Evolutionary conservation across 2,329 filamentous ascomycete species (phyloP), one percentile per base, ranked within the genome.

Genomic region (Fusarium udum): DNA sequence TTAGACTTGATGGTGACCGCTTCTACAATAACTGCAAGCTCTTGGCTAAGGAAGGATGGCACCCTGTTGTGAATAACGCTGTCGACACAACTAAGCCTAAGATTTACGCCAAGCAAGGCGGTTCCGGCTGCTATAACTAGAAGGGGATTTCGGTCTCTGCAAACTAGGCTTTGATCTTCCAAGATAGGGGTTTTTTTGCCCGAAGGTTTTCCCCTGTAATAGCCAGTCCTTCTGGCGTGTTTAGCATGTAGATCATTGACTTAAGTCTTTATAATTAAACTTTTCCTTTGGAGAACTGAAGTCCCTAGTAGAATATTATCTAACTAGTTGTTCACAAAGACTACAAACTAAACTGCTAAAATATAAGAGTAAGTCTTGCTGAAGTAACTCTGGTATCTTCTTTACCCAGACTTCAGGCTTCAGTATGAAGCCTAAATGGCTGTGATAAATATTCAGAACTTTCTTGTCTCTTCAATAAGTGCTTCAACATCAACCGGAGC

Each of bases 261-360:
- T 42, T 16, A 1, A 11, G 40, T 7, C 40, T 24, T n/a, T 7
- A 42, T 11, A 16, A 42, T n/a, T 16, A 15, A 42, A 16, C 3
- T 2, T n/a, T 24, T 24, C 6, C 14, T n/a, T 42, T 42, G 5
- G 0, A 16, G 9, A 11, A 10, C 40, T 16, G 6, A 1, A 42
- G 6, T 10, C 39, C 6, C 14, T 6, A 9, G 5, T n/a, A n/a
- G 4, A n/a, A 16, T 5, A n/a, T 10, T 42, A 14, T 15, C 4
- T 10, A 6, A 15, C 1, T 7, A 15, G 3, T 4, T n/a, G 15
- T n/a, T 6, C 8, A 20, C 14, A 6, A n/a, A n/a, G n/a, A n/a
- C 14, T 14, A n/a, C 6, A 16, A n/a, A 15, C 7, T n/a, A 40
- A 40, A 12, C 18, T 12, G 37, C 18, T 13, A 1, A 39, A 12